A percentile compares a stretch with the other conserved stretches of the same genome.
phyloP scores from a whole-genome alignment of 1,284 basidiomycete genomes.

The Apiotrichum mycotoxinovorans region DNA sequence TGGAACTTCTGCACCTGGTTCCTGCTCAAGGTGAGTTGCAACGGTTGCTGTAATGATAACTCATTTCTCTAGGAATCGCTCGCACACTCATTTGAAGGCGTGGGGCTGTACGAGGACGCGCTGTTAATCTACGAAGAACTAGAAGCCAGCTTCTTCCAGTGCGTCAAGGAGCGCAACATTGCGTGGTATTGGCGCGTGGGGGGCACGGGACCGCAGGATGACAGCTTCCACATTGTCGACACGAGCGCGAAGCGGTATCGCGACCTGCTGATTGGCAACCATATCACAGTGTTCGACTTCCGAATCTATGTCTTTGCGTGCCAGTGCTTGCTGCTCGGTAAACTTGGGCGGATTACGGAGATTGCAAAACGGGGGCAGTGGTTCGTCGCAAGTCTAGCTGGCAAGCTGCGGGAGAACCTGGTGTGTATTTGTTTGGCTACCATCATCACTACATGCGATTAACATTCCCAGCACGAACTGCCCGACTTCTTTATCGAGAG shows the following conservation, averaged over 20 bases:
- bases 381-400: conserved; percentile 43
- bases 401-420: conserved; percentile 63
- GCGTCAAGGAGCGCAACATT: conserved; percentile 67
- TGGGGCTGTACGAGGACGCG: conserved; percentile 85
- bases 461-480: conserved; percentile 58
- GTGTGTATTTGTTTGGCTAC: conserved; percentile 52
- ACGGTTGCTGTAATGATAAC: neutral
- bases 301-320: conserved; percentile 85
- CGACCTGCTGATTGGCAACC: conserved; percentile 81
- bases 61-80: conserved; percentile 71
- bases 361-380: conserved; percentile 64
- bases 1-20: conserved; percentile 99
- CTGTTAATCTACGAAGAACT: conserved; percentile 86
- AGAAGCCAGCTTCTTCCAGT: conserved; percentile 77
- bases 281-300: conserved; percentile 91
- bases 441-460: neutral
- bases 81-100: conserved; percentile 85
- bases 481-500: conserved; percentile 80
- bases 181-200: conserved; percentile 87
- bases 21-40: conserved; percentile 70
- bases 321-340: conserved; percentile 73
- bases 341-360: conserved; percentile 73
- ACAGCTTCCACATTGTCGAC: conserved; percentile 76
- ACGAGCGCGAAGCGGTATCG: conserved; percentile 78
- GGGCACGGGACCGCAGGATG: conserved; percentile 58